phyloP scores from a whole-genome alignment of 179 eudicot species.

The Amaranthus tricolor region DNA sequence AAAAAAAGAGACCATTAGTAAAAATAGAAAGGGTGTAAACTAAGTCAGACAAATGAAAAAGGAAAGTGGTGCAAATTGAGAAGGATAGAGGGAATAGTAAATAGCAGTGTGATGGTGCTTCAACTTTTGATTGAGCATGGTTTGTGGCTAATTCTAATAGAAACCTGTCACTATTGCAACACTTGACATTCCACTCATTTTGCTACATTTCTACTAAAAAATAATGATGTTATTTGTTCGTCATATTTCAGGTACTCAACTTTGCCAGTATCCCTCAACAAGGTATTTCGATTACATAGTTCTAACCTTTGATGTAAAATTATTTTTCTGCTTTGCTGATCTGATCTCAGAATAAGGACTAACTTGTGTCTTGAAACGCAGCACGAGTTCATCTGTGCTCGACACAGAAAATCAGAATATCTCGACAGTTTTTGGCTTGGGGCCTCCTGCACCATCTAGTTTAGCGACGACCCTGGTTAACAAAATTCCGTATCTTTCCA shows the following conservation, averaged over 20 bases:
- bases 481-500: constrained; percentile 5
- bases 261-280: constrained; percentile 46
- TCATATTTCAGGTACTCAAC: constrained; percentile 34
- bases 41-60: too few relatives aligned
- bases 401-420: constrained; percentile 44
- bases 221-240: neutral
- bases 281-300: constrained; percentile 27
- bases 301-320: neutral
- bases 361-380: constrained; percentile 17
- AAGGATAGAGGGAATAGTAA: neutral
- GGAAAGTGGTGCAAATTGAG: too few relatives aligned
- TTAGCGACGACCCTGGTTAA: constrained; percentile 16
- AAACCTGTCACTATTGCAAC: neutral
- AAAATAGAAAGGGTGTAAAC: too few relatives aligned
- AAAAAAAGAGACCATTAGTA: too few relatives aligned
- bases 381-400: constrained; percentile 50
- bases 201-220: neutral
- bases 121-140: constrained; percentile 13
- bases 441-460: constrained; percentile 35
- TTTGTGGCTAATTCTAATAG: constrained; percentile 2
- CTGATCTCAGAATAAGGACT: neutral
- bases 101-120: neutral
- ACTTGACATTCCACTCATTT: too few relatives aligned
- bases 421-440: constrained; percentile 44
- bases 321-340: too few relatives aligned